A percentile compares a stretch with the other conserved stretches of the same genome.
These are phyloP conservation scores for Mycena crocata DNA, from an alignment of 768 basidiomycete species.

Conservation along the genomic window DNA sequence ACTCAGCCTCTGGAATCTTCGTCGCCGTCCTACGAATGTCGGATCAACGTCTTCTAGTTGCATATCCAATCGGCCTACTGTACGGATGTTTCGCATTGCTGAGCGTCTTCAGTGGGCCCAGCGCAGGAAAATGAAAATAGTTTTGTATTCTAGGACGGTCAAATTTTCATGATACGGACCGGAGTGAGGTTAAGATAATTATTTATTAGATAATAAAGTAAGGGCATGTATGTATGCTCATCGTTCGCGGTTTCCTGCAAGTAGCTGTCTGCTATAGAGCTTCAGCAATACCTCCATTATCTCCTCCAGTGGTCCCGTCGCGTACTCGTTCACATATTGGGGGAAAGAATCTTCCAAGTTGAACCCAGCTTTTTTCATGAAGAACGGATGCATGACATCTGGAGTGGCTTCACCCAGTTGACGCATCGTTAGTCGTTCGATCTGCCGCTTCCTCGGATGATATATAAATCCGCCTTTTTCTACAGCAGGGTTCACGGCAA, in stretches of 20 bases:
- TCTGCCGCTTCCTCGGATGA: slow-evolving; percentile 67
- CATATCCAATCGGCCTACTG: slow-evolving; percentile 93
- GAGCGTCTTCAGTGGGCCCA: slow-evolving; percentile 83
- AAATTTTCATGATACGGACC: background rate
- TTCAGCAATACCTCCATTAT: slow-evolving; percentile 85
- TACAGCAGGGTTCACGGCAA: slow-evolving; percentile 22
- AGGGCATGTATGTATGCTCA: slow-evolving; percentile 12
- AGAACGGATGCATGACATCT: slow-evolving; percentile 89
- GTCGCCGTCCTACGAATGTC: slow-evolving; percentile 96
- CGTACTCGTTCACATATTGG: slow-evolving; percentile 89
- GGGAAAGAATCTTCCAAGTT: slow-evolving; percentile 87
- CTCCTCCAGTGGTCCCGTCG: slow-evolving; percentile 83
- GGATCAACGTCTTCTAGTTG: slow-evolving; percentile 93
- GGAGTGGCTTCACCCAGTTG: slow-evolving; percentile 92
- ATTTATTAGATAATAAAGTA: slow-evolving; percentile 21
- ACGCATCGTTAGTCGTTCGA: slow-evolving; percentile 85
- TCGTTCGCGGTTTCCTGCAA: slow-evolving; percentile 44
- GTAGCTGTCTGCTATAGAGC: slow-evolving; percentile 81
- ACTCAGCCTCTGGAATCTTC: slow-evolving; percentile 95
- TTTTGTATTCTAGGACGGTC: slow-evolving; percentile 9
- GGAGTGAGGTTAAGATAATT: slow-evolving; percentile 38
- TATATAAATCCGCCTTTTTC: slow-evolving; percentile 58
- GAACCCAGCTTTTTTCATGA: slow-evolving; percentile 87
- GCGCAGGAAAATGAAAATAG: slow-evolving; percentile 38
- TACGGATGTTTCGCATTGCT: slow-evolving; percentile 96